Evolutionary conservation across 495 filamentous ascomycete genomes (phyloP), one percentile per base, ranked within the genome.

Genomic region (Annulohypoxylon stygium): DNA sequence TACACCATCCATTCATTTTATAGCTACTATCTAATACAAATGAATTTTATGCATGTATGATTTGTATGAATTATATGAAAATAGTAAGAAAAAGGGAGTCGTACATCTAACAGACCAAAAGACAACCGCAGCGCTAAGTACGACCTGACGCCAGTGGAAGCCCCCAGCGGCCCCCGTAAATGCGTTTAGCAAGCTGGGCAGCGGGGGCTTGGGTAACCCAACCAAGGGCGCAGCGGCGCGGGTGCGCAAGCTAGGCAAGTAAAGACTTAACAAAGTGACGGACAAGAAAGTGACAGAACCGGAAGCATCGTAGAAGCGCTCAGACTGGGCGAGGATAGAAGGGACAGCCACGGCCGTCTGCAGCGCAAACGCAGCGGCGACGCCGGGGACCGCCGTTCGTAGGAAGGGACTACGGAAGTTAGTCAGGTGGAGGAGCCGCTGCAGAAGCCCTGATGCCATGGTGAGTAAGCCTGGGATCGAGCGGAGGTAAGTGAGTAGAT

Each of bases 271-370:
- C 2, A 83, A 81, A 0, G 85, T 86, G 71, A 89, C 88, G 43
- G 86, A 81, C 30, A 92, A 78, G 74, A 89, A 90, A 7, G 88
- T 92, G 3, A 89, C 71, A 2, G 85, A 86, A 69, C 89, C 89
- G 1, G 88, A 90, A 61, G 88, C 80, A 73, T 92, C 90, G 76
- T 89, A 92, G 81, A 89, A 91, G 51, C 85, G 84, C 61, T 91
- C 88, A 11, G 86, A 84, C 72, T 87, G 85, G 47, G 80, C 78
- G 68, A 82, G 61, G 47, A 90, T 88, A 3, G 88, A 90, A 4
- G 89, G 89, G 7, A 90, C 70, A 6, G 87, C 90, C 34, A 85
- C 85, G 57, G 81, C 85, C 26, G 83, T 75, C 80, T 90, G 87
- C 54, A 89, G 79, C 2, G 83, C 84, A 61, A 86, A 89, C 30